These are phyloP conservation scores for Trichoderma orchidacearum DNA, from an alignment of 495 filamentous ascomycete genomes.

Conservation along the genomic window DNA sequence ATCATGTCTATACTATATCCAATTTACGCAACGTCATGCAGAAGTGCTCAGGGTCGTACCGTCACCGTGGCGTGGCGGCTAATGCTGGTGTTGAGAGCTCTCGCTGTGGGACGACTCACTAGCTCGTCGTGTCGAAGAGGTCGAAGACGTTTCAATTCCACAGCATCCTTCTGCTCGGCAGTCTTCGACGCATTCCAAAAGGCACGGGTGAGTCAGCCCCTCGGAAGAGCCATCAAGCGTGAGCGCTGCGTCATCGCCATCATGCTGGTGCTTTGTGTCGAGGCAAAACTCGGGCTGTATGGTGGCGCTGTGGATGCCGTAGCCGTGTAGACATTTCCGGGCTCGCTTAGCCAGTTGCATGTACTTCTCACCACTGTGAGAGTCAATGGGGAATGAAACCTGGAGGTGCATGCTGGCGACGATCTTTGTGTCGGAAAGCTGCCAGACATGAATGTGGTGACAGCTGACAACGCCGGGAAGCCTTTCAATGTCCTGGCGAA, in stretches of 20 bases:
- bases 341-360: slow-evolving; percentile 77
- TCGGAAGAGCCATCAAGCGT: slow-evolving; percentile 14
- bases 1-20: background rate
- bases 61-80: slow-evolving; percentile 9
- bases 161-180: slow-evolving; percentile 71
- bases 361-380: slow-evolving; percentile 61
- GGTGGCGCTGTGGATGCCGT: slow-evolving; percentile 94
- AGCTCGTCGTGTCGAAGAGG: slow-evolving; percentile 11
- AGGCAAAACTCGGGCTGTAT: slow-evolving; percentile 91
- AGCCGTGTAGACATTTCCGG: slow-evolving; percentile 76
- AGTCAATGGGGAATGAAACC: slow-evolving; percentile 57
- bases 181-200: slow-evolving; percentile 77
- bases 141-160: slow-evolving; percentile 11
- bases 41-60: background rate
- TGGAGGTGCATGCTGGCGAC: slow-evolving; percentile 88
- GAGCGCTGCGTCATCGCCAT: slow-evolving; percentile 11
- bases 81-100: background rate
- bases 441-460: slow-evolving; percentile 96
- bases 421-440: slow-evolving; percentile 83
- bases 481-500: slow-evolving; percentile 77
- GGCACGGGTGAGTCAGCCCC: slow-evolving; percentile 44
- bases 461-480: slow-evolving; percentile 76
- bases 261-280: slow-evolving; percentile 25
- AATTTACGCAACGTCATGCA: background rate
- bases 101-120: slow-evolving; percentile 9